Percentiles rank a stretch among this genome's conserved stretches.
Evolutionary conservation across 768 basidiomycete species (phyloP).

Genomic region (Exidia glandulosa): DNA sequence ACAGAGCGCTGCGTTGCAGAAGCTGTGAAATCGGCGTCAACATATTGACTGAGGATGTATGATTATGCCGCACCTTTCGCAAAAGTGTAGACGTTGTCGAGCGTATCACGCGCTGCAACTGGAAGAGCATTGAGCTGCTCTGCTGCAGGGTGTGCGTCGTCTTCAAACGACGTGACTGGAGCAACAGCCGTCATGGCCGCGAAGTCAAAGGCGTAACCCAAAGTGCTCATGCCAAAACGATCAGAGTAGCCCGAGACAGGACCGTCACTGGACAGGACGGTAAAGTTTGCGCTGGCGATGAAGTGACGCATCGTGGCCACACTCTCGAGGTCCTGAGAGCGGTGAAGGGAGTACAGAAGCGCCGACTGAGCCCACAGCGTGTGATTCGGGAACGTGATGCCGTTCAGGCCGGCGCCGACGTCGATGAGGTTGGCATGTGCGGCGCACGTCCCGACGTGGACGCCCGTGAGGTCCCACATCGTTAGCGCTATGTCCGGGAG

Average conservation of each 20-base stretch:
- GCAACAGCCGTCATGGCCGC: slow-evolving; percentile 39
- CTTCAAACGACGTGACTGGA: slow-evolving; percentile 33
- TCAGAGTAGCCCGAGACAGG: slow-evolving; percentile 22
- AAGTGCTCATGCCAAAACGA: slow-evolving; percentile 24
- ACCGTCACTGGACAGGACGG: slow-evolving; percentile 28
- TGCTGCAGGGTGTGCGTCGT: slow-evolving; percentile 33
- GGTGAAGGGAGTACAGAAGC: slow-evolving; percentile 47
- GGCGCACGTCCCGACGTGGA: slow-evolving; percentile 32
- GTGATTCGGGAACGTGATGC: slow-evolving; percentile 32
- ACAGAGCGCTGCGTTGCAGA: slow-evolving; percentile 41
- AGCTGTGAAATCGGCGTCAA: slow-evolving; percentile 26
- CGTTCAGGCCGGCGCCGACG: slow-evolving; percentile 34
- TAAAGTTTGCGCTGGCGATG: slow-evolving; percentile 40
- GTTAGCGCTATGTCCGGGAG: slow-evolving; percentile 31
- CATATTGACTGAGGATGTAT: background rate
- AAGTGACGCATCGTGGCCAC: slow-evolving; percentile 33
- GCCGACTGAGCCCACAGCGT: slow-evolving; percentile 49
- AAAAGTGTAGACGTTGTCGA: slow-evolving; percentile 52
- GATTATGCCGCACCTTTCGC: slow-evolving; percentile 37
- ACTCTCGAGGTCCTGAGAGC: slow-evolving; percentile 34
- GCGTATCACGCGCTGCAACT: slow-evolving; percentile 22
- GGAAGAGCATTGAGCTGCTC: slow-evolving; percentile 36
- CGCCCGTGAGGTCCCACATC: slow-evolving; percentile 41
- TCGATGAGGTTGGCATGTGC: slow-evolving; percentile 46
- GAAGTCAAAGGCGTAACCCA: slow-evolving; percentile 51